Evolutionary conservation across 208 protist species (phyloP), one percentile per base, ranked within the genome.

Genomic region (Trypanosoma theileri): DNA sequence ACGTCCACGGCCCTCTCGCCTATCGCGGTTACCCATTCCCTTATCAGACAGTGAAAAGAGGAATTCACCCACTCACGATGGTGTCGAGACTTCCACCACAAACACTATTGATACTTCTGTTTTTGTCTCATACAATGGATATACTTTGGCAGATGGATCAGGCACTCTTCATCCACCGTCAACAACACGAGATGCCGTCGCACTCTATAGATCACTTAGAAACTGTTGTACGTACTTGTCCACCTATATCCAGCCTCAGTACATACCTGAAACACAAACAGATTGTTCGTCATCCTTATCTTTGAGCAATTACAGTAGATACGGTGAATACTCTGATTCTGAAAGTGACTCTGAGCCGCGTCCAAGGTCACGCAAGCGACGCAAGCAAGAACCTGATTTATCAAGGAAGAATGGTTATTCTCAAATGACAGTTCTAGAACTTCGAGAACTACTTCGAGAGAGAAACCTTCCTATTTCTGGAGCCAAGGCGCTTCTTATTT

Each of bases 121-220:
- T 53, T 62, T 94, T 14, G 78, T 94, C 40, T 91, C 85, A 8
- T 92, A 90, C 72, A 74, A 87, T 57, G 77, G 84, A 2, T 85
- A 84, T 62, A 60, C 88, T 10, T 35, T 94, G 19, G 78, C 79
- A 0, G 85, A 92, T 59, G 85, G 85, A 9, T 84, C 63, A 40
- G 88, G 88, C 7, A 54, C 6, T 28, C 76, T 91, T 42, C 55
- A 51, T 1, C 65, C 53, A 16, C 88, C 88, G n/a, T 66, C 66
- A 28, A 84, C 79, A 54, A 62, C 74, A n/a, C 59, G 52, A 4
- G 77, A 92, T 24, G 82, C 79, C 8, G 53, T 56, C 0, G 60
- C 58, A 3, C 44, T 91, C 48, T 80, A 77, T n/a, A 55, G 41
- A 4, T 75, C 74, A 13, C 73, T 93, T 24, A 72, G 76, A 53